phyloP scores from a whole-genome alignment of 108 stramenopile genomes.

The Pseudonitzschia multiseries region DNA sequence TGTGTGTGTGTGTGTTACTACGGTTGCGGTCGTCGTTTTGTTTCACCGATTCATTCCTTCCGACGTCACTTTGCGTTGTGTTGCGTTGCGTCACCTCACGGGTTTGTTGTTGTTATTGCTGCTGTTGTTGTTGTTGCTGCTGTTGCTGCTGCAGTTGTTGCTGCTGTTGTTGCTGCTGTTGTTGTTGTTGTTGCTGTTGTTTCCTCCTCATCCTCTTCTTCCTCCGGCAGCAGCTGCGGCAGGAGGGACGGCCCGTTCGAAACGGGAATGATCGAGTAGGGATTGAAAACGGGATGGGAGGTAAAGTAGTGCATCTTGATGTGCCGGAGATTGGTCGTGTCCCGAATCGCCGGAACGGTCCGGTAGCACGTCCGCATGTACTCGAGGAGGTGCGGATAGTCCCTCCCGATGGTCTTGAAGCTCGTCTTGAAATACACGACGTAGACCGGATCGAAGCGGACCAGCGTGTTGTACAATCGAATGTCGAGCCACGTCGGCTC shows the following conservation, averaged over 20 bases:
- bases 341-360: slow-evolving; percentile 71
- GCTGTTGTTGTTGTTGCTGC: too few relatives aligned
- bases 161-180: too few relatives aligned
- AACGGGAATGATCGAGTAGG: slow-evolving; percentile 52
- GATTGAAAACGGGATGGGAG: slow-evolving; percentile 57
- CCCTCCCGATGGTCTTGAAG: slow-evolving; percentile 41
- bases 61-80: too few relatives aligned
- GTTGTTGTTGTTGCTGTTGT: too few relatives aligned
- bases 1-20: too few relatives aligned
- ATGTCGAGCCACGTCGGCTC: slow-evolving; percentile 87
- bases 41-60: too few relatives aligned
- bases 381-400: slow-evolving; percentile 73
- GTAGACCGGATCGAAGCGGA: slow-evolving; percentile 92
- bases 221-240: too few relatives aligned
- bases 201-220: neutral
- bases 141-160: too few relatives aligned
- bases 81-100: too few relatives aligned
- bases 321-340: slow-evolving; percentile 84
- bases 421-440: slow-evolving; percentile 93
- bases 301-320: slow-evolving; percentile 91
- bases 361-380: slow-evolving; percentile 82
- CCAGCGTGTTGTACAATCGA: slow-evolving; percentile 85
- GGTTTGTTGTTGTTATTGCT: too few relatives aligned
- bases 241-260: slow-evolving; percentile 10
- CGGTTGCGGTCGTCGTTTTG: too few relatives aligned